These are phyloP conservation scores for Zygoascus meyerae DNA, from an alignment of 1,139 yeast species.

Conservation along the genomic window DNA sequence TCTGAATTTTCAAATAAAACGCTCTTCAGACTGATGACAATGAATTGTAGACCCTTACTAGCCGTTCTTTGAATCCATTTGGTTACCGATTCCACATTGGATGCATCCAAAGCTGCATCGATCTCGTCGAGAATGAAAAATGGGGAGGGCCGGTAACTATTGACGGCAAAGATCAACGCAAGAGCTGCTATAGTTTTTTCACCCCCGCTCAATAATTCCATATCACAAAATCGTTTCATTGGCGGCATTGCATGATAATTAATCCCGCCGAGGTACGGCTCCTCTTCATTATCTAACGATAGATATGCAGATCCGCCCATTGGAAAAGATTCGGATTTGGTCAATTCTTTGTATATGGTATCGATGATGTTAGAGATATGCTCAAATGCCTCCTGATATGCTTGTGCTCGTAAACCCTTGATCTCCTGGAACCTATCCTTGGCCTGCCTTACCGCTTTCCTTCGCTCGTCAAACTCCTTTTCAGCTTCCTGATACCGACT, in stretches of 20 bases:
- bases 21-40: conserved; percentile 87
- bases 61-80: conserved; percentile 74
- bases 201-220: conserved; percentile 93
- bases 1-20: conserved; percentile 84
- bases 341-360: conserved; percentile 78
- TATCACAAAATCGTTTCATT: conserved; percentile 84
- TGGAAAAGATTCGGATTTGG: conserved; percentile 54
- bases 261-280: conserved; percentile 71
- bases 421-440: conserved; percentile 55
- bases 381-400: conserved; percentile 66
- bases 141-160: conserved; percentile 89
- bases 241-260: conserved; percentile 97
- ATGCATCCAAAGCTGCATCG: conserved; percentile 92
- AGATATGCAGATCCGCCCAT: conserved; percentile 87
- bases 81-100: conserved; percentile 81
- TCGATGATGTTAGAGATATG: conserved; percentile 73
- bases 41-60: conserved; percentile 78
- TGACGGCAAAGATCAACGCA: conserved; percentile 85
- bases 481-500: conserved; percentile 56
- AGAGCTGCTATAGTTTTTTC: conserved; percentile 96
- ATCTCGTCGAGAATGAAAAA: conserved; percentile 94
- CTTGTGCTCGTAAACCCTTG: conserved; percentile 52
- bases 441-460: conserved; percentile 48
- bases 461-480: conserved; percentile 61
- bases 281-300: conserved; percentile 83